A percentile compares a stretch with the other conserved stretches of the same genome.
phyloP scores from a whole-genome alignment of 1,284 basidiomycete species.

The Cryptococcus hybrid region DNA sequence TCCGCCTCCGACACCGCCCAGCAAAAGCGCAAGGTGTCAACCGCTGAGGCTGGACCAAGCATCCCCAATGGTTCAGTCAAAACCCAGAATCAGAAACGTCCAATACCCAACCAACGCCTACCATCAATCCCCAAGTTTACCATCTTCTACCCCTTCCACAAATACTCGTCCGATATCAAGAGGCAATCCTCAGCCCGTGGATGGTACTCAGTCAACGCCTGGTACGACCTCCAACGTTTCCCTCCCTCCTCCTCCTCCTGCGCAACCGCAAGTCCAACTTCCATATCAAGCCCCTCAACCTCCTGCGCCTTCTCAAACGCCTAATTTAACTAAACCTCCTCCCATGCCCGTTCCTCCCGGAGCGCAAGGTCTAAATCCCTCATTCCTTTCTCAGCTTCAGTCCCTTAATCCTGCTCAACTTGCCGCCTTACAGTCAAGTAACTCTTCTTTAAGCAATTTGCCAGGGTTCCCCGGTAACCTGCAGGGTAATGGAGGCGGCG shows the following conservation, averaged over 20 bases:
- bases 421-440: background rate
- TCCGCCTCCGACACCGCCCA: constrained; percentile 1
- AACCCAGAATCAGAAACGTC: no score
- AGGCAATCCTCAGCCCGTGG: background rate
- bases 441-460: no score
- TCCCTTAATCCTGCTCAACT: background rate
- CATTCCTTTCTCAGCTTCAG: background rate
- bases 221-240: background rate
- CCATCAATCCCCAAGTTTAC: background rate
- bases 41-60: background rate
- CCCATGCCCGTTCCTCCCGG: background rate
- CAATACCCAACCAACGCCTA: background rate
- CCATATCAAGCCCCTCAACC: background rate
- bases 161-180: background rate
- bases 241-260: background rate
- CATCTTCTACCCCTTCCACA: background rate
- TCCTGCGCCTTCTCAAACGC: background rate
- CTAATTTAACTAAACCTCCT: background rate
- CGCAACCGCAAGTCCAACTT: background rate
- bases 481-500: no score
- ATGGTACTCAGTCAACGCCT: background rate
- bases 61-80: background rate
- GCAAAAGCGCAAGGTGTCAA: constrained; percentile 4
- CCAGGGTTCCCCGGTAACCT: no score
- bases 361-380: background rate